phyloP scores from a whole-genome alignment of 345 rosid species.

The Lepidium sativum region DNA sequence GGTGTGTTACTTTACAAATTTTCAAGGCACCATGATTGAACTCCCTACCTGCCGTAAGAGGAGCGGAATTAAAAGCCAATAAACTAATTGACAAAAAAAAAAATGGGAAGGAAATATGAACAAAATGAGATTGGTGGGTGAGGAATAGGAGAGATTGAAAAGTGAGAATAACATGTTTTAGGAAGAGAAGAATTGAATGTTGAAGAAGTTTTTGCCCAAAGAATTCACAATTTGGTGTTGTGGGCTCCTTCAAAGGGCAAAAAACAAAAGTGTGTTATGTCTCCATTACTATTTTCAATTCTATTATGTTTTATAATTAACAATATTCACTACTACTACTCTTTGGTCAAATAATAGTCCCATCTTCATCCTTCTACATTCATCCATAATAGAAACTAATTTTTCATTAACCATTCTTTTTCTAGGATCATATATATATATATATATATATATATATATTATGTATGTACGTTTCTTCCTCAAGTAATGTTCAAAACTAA shows the following conservation, averaged over 20 bases:
- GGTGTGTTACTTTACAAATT: no score
- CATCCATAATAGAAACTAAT: background rate
- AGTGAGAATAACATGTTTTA: constrained; percentile 22
- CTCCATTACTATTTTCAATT: constrained; percentile 25
- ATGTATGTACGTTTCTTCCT: background rate
- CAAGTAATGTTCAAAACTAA: constrained; percentile 11
- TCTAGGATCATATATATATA: no score
- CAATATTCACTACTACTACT: background rate
- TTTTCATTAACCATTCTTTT: no score
- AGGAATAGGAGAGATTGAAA: no score
- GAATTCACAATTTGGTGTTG: constrained; percentile 23
- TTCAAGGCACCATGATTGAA: no score
- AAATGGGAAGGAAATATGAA: no score
- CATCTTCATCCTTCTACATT: background rate
- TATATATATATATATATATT: no score
- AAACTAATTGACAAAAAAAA: no score
- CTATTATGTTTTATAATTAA: no score
- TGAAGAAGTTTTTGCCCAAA: constrained; percentile 19
- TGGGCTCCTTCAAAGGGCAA: constrained; percentile 26
- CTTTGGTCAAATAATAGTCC: background rate
- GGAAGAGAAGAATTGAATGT: constrained; percentile 25
- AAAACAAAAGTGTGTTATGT: constrained; percentile 26
- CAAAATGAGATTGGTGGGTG: no score
- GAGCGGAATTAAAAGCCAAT: no score
- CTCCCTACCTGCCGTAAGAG: no score